Conservation (phyloP, 371 early-diverging fungal genomes). For the Conidiobolus incongruus region DNA sequence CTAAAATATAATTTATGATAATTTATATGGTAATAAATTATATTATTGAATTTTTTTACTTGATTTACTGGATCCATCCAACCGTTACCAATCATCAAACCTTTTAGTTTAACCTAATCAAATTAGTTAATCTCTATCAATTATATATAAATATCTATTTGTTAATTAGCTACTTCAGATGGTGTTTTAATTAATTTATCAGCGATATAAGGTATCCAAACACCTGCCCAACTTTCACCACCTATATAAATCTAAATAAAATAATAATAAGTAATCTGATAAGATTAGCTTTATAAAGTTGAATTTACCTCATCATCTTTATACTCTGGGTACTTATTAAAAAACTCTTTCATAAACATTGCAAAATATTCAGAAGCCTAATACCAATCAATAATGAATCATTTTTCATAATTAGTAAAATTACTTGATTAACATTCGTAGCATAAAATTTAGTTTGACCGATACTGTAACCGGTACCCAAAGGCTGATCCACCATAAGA, state of each 20-base stretch:
- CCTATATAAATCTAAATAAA: conserved; percentile 36
- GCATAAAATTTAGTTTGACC: conserved; percentile 2
- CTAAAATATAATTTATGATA: conserved; percentile 9
- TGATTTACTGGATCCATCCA: conserved; percentile 66
- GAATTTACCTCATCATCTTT: conserved; percentile 17
- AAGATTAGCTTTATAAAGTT: conserved; percentile 1
- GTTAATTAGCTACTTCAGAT: conserved; percentile 9
- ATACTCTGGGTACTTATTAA: conserved; percentile 31
- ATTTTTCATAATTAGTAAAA: background rate
- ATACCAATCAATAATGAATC: background rate
- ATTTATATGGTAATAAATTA: background rate
- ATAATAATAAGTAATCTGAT: background rate
- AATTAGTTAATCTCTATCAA: background rate
- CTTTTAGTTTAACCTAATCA: conserved; percentile 26
- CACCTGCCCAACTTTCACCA: conserved; percentile 75
- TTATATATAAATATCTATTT: background rate
- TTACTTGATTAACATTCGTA: conserved; percentile 1
- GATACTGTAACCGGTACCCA: conserved; percentile 48
- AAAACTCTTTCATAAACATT: conserved; percentile 32
- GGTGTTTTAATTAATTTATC: conserved; percentile 25
- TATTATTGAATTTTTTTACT: conserved; percentile 13
- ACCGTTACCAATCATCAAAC: conserved; percentile 62
- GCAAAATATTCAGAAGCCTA: conserved; percentile 27
- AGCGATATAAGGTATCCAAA: conserved; percentile 65
- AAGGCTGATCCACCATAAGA: conserved; percentile 65